Evolutionary conservation across 768 basidiomycete species (phyloP).

Genomic region (Fibroporia radiculosa): DNA sequence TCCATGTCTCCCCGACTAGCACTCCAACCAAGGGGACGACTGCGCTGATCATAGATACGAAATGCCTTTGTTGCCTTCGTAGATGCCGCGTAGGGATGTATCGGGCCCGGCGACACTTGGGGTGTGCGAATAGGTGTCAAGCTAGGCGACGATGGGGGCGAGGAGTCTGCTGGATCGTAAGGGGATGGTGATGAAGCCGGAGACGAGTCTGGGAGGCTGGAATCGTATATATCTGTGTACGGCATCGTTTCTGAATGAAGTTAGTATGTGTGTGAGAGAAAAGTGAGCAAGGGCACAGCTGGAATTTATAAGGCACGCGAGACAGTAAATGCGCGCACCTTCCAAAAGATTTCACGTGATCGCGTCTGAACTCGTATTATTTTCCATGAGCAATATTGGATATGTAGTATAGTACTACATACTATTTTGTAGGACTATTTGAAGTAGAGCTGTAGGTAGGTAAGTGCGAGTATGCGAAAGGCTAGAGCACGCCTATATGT

Average conservation of each 20-base stretch:
- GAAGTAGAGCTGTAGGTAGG: no score
- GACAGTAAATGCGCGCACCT: not conserved
- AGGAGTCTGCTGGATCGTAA: constrained; percentile 30
- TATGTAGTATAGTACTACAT: no score
- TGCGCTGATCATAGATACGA: constrained; percentile 34
- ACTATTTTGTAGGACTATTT: no score
- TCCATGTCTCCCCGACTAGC: constrained; percentile 7
- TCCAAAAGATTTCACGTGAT: not conserved
- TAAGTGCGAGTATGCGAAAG: no score
- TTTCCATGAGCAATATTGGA: no score
- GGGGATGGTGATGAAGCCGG: constrained; percentile 40
- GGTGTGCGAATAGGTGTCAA: constrained; percentile 23
- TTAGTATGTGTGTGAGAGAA: not conserved
- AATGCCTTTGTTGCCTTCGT: constrained; percentile 37
- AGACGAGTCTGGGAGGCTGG: constrained; percentile 7
- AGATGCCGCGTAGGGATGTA: constrained; percentile 54
- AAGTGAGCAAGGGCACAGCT: not conserved
- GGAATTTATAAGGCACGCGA: not conserved
- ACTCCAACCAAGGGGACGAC: constrained; percentile 13
- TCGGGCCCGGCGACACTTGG: constrained; percentile 21
- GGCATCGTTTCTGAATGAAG: no score
- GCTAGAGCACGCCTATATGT: no score
- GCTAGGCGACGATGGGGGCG: constrained; percentile 27
- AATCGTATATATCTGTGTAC: no score
- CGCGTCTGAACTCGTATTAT: no score